Base-by-base conservation (phyloP, 2,329 filamentous ascomycete genomes). In the Penicillium sp. region DNA sequence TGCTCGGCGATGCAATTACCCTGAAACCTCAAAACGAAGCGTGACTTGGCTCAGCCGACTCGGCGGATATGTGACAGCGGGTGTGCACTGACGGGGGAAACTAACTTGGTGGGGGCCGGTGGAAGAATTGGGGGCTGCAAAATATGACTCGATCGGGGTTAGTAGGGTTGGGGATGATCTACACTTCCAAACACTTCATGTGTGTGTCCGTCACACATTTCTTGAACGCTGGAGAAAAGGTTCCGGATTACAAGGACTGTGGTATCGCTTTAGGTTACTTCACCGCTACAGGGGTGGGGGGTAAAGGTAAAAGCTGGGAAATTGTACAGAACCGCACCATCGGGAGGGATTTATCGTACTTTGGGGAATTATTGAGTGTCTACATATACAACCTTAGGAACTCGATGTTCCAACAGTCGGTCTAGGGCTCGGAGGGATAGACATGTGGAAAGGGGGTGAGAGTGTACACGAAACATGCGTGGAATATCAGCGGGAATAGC, bases 1-100 rank as follows among this genome's bases (percentile, higher is more conserved):
- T 65, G 37, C 48, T 64, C 61, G 60, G 59, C 25, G 52, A 61
- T 57, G 57, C 58, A 59, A 61, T 61, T 49, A 63, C 54, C 60
- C 60, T 65, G 61, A 64, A 65, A 63, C 61, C 31, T 38, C 40
- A 38, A 28, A 55, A 46, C 49, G 51, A 61, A 56, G 57, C 53
- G 52, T 53, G 41, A 17, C 8, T 42, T 42, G 17, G 22, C 43
- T 54, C 53, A 50, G 54, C 33, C 48, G 36, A 41, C 22, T 36
- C 47, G 55, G 35, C 44, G 46, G 41, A 46, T 50, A 59, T 59
- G 61, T 64, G 63, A 62, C 61, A 63, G 58, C 57, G 58, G 60
- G 46, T 57, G 51, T 45, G 53, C 56, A 57, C 56, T 58, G 56
- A 61, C 53, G 30, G 50, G 37, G 30, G 17, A 25, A 30, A 42